A percentile compares a stretch with the other conserved stretches of the same genome.
Conservation (phyloP, 1,284 basidiomycete genomes). For the Chalciporus sp. region DNA sequence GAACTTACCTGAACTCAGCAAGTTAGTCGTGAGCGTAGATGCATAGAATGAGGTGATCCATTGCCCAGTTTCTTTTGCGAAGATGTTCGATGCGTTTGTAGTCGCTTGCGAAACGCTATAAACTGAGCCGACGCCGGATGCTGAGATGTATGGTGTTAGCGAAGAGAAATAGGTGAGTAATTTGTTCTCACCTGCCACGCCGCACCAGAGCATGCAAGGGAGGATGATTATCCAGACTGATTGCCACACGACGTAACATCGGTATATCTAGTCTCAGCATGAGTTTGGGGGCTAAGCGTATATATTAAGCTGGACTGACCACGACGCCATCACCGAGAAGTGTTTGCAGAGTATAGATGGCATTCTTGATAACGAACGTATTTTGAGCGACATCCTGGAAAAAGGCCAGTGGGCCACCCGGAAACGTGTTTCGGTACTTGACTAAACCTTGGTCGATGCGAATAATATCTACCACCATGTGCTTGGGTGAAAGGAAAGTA, state of each 20-base stretch:
- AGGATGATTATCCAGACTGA: conserved; percentile 21
- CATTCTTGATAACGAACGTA: conserved; percentile 26
- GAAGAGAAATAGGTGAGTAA: neutral
- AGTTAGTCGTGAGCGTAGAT: conserved; percentile 33
- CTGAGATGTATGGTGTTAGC: neutral
- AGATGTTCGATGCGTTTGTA: conserved; percentile 24
- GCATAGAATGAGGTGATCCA: conserved; percentile 38
- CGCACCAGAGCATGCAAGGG: conserved; percentile 28
- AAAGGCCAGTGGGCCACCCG: conserved; percentile 22
- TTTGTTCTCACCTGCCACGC: conserved; percentile 3
- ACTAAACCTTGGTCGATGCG: conserved; percentile 28
- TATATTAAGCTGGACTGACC: conserved; percentile 10
- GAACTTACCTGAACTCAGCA: conserved; percentile 32
- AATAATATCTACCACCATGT: conserved; percentile 24
- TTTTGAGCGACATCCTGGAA: conserved; percentile 20
- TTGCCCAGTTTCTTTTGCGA: conserved; percentile 23
- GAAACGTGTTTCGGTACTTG: conserved; percentile 16
- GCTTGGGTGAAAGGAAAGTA: conserved; percentile 10
- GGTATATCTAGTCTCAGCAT: conserved; percentile 32
- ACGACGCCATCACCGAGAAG: conserved; percentile 23
- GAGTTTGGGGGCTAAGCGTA: neutral
- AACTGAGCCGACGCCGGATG: conserved; percentile 6
- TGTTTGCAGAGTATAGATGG: conserved; percentile 25
- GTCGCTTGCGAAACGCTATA: conserved; percentile 18
- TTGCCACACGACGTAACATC: conserved; percentile 33